Percentiles rank a stretch among this genome's conserved stretches.
These are phyloP conservation scores for Phytophthora sp. DNA, from an alignment of 352 stramenopile species.

Conservation along the genomic window DNA sequence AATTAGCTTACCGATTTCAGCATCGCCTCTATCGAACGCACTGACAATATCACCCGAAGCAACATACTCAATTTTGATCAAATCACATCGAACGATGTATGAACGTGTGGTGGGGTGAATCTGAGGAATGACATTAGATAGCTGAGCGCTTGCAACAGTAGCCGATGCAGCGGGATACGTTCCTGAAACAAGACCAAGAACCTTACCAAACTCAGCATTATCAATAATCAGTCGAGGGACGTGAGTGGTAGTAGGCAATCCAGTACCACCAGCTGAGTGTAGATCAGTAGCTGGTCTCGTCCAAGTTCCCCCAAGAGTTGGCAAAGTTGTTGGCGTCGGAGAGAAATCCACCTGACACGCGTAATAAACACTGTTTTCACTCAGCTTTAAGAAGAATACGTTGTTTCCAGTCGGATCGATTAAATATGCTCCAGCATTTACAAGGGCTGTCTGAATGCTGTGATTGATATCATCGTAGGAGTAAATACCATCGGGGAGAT, in stretches of 20 bases:
- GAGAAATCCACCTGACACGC: conserved; percentile 8
- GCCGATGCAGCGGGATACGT: neutral
- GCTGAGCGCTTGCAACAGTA: neutral
- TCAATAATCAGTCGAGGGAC: conserved; percentile 9
- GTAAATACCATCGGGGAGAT: neutral
- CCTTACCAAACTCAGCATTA: conserved; percentile 7
- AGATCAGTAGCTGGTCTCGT: neutral
- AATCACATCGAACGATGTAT: too few relatives aligned
- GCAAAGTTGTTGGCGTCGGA: neutral
- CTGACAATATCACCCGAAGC: too few relatives aligned
- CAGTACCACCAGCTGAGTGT: neutral
- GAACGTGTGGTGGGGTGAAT: too few relatives aligned
- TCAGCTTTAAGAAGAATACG: conserved; percentile 10
- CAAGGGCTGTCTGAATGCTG: conserved; percentile 1
- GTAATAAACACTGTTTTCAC: conserved; percentile 8
- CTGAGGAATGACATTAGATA: too few relatives aligned
- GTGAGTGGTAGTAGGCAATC: conserved; percentile 4
- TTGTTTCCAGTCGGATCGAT: conserved; percentile 1
- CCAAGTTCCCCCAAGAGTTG: neutral
- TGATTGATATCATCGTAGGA: conserved; percentile 6
- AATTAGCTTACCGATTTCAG: neutral
- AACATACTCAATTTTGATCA: too few relatives aligned
- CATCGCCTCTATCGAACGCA: neutral
- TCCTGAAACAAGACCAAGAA: neutral
- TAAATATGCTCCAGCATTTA: too few relatives aligned